These are phyloP conservation scores for Cylindrotheca closterium DNA, from an alignment of 108 stramenopile genomes.

Conservation along the genomic window DNA sequence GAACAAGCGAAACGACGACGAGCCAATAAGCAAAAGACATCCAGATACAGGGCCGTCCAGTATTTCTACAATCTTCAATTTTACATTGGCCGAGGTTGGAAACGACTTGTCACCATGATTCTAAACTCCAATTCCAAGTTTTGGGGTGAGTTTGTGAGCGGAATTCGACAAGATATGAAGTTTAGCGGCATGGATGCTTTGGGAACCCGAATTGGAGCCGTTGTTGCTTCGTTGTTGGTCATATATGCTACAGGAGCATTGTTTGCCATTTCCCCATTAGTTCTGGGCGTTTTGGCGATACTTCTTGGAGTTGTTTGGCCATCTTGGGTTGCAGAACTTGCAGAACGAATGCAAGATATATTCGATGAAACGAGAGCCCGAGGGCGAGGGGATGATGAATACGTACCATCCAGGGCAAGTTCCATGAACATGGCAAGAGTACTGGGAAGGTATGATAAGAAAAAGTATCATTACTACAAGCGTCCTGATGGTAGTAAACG, in stretches of 20 bases:
- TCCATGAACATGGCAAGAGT: constrained; percentile 4
- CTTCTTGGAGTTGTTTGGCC: constrained; percentile 44
- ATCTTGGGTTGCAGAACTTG: constrained; percentile 40
- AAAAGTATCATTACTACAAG: constrained; percentile 25
- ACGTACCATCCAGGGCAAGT: neutral
- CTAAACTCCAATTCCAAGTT: neutral
- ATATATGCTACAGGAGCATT: constrained; percentile 47
- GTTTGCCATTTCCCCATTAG: constrained; percentile 42
- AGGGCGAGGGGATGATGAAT: constrained; percentile 23
- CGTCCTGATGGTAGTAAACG: constrained; percentile 33
- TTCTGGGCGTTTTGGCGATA: constrained; percentile 32
- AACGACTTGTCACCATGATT: neutral
- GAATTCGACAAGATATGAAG: constrained; percentile 32
- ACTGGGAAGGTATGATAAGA: constrained; percentile 19
- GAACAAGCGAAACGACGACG: constrained; percentile 38
- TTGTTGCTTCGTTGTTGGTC: constrained; percentile 25
- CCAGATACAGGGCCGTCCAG: constrained; percentile 46
- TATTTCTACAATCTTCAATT: constrained; percentile 20
- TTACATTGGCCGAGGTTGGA: constrained; percentile 13
- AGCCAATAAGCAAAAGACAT: constrained; percentile 16
- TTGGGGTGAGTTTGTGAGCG: constrained; percentile 31
- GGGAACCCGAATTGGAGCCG: constrained; percentile 28
- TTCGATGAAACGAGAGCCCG: constrained; percentile 27
- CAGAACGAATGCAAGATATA: constrained; percentile 14
- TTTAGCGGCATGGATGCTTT: constrained; percentile 8